Evolutionary conservation across 805 yeast species (phyloP), one percentile per base, ranked within the genome.

Genomic region (Huiozyma naganishii): DNA sequence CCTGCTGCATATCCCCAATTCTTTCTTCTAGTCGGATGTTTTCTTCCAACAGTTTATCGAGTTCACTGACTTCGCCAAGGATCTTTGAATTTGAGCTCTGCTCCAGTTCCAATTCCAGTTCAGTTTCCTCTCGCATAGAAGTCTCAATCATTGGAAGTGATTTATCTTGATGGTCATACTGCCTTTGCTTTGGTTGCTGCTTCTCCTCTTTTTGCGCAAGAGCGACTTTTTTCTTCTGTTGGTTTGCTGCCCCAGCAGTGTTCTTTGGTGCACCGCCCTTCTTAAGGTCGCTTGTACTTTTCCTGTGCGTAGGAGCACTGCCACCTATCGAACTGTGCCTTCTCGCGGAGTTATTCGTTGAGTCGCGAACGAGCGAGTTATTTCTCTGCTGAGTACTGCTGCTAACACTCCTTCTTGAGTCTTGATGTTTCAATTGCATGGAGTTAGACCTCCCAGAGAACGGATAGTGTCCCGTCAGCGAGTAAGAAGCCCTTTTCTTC

Each of bases 101-200:
- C 13, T 55, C 61, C 10, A 43, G 42, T 38, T 44, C 43, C 35
- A 54, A 40, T 39, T 57, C 60, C 17, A 42, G 49, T 39, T 52
- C 61, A 7, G 55, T 53, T 42, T 57, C 61, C 41, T 58, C 63
- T 27, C 48, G 45, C 36, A 56, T 41, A 10, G 52, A 42, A 29
- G 50, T 52, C 36, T 58, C 56, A 12, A 53, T 52, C 28, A 57
- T 39, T n/a, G 52, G 51, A 2, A 28, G 30, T 6, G 17, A 6
- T 30, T 6, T 17, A 32, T 32, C n/a, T 32, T n/a, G n/a, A 32
- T n/a, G n/a, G 34, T 32, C 12, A 17, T 17, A 17, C 23, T 17
- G 23, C 23, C 23, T 17, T 17, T 17, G 23, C 23, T 32, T 32
- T 32, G 34, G 34, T 32, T 32, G n/a, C 10, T 10, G 34, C 10